Evolutionary conservation across 345 rosid genomes (phyloP), one percentile per base, ranked within the genome.

Genomic region (Angophora floribunda): DNA sequence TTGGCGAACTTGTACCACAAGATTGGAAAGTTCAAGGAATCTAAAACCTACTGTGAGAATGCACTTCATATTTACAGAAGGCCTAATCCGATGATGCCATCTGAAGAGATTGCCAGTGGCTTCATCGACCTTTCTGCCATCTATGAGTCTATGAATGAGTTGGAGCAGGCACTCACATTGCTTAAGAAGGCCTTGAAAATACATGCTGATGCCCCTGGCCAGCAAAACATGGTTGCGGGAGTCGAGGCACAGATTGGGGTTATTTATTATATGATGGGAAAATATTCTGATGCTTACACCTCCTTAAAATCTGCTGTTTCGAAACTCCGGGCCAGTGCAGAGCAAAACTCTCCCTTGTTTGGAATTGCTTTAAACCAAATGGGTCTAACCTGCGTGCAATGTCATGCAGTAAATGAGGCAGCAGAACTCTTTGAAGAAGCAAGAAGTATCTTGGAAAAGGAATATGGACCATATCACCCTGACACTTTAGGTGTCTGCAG

Each of bases 181-280:
- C 94, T 98, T 12, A 95, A 94, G 84, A 93, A 94, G 85, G 98
- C 98, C 5, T 92, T 94, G 89, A 95, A 93, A 93, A 90, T 95
- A 45, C 95, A 92, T 52, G 91, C 90, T 7, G 91, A 92, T 36
- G 89, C 93, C 24, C 95, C 94, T 21, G 96, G 98, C 41, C 97
- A 95, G 85, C 96, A 93, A 86, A 92, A 94, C 88, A 96, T 96
- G 21, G 82, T 95, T 87, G 98, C 99, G 30, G 99, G 99, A 87
- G 94, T 97, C 21, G 99, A 97, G 91, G 96, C 99, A 26, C 98
- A 97, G 89, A 95, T 98, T 93, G 99, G 99, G 55, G 99, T 98
- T 88, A 91, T 98, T 89, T 93, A 92, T 89, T 96, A 95, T 88
- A 95, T 97, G 97, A 94, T 93, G 92, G 99, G 97, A 89, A 94